phyloP scores from a whole-genome alignment of 2,329 filamentous ascomycete genomes.

The Nemania abortiva region DNA sequence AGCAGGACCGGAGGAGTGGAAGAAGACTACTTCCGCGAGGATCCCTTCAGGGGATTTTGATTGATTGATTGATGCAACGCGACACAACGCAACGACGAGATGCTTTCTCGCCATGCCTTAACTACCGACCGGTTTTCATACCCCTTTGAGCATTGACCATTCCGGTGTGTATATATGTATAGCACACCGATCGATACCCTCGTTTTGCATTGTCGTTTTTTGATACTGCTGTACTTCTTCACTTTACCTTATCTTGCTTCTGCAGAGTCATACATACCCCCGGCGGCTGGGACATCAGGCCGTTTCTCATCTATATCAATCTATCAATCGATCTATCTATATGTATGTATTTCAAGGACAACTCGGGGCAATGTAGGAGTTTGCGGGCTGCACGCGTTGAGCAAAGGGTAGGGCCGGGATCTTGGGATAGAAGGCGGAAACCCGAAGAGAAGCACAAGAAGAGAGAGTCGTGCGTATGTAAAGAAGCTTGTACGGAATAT shows the following conservation, averaged over 20 bases:
- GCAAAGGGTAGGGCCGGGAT: background rate
- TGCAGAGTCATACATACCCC: background rate
- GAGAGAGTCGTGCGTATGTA: conserved; percentile 14
- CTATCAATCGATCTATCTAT: background rate
- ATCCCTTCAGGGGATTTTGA: conserved; percentile 73
- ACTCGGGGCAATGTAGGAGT: conserved; percentile 18
- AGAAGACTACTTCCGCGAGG: conserved; percentile 69
- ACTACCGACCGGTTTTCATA: background rate
- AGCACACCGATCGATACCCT: conserved; percentile 34
- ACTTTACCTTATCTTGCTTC: background rate
- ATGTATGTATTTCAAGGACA: conserved; percentile 1
- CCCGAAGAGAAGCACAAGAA: conserved; percentile 1
- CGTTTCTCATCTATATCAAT: conserved; percentile 13
- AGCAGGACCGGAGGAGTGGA: conserved; percentile 60
- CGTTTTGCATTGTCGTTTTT: conserved; percentile 27
- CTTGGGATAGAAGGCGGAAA: conserved; percentile 2
- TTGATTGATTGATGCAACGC: background rate
- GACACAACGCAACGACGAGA: background rate
- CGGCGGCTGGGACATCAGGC: conserved; percentile 5
- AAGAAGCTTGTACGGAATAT: conserved; percentile 2
- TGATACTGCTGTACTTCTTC: no score
- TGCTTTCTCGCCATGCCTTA: background rate
- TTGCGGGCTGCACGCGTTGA: conserved; percentile 7
- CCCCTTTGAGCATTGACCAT: conserved; percentile 9
- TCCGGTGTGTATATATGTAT: background rate